Conservation (phyloP, 495 filamentous ascomycete genomes). For the Talaromyces proteolyticus region DNA sequence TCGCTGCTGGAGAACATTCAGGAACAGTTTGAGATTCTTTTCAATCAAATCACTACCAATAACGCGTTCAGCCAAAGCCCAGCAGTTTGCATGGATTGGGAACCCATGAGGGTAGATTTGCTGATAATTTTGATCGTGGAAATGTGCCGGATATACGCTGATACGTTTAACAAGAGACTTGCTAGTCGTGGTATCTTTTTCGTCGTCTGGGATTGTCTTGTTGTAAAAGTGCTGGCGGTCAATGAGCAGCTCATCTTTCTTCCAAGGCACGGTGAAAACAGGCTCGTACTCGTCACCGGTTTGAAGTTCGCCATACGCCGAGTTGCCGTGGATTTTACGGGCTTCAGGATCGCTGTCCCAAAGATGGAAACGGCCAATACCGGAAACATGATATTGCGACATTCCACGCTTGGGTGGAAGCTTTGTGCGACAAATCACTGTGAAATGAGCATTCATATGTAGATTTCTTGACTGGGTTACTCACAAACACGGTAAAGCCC, state of each 20-base stretch:
- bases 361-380: slow-evolving; percentile 2
- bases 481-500: slow-evolving; percentile 2
- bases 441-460: neutral
- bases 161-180: neutral
- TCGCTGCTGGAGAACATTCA: neutral
- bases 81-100: slow-evolving; percentile 4
- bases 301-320: neutral
- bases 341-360: slow-evolving; percentile 2
- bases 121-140: neutral
- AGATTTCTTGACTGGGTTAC: no score
- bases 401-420: neutral
- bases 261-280: slow-evolving; percentile 1
- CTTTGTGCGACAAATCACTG: neutral
- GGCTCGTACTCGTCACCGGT: no score
- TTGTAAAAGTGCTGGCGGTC: slow-evolving; percentile 3
- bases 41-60: neutral
- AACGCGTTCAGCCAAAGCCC: slow-evolving; percentile 1
- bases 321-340: neutral
- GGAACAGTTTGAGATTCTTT: neutral
- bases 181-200: neutral
- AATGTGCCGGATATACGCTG: slow-evolving; percentile 1
- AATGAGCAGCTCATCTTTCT: neutral
- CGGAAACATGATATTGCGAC: neutral
- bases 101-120: slow-evolving; percentile 4
- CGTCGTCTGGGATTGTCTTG: neutral